Conservation (phyloP, 1,284 basidiomycete genomes). For the Pseudozyma pruni region DNA sequence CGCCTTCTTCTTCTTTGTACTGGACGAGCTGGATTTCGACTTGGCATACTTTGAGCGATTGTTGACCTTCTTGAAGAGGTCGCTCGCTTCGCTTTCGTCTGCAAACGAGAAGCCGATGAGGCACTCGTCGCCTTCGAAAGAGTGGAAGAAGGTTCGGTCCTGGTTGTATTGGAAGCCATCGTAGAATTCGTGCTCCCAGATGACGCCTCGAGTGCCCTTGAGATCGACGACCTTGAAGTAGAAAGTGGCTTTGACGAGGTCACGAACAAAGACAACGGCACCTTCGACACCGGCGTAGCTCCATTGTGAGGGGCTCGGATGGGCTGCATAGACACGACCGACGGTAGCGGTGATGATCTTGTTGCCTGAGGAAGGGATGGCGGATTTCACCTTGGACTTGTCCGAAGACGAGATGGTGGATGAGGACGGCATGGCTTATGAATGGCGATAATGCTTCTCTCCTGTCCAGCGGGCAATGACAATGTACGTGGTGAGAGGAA, state of each 20-base stretch:
- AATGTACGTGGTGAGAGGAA: slow-evolving; percentile 59
- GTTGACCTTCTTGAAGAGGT: slow-evolving; percentile 88
- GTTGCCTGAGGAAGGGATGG: slow-evolving; percentile 59
- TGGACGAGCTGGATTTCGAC: slow-evolving; percentile 47
- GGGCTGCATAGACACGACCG: slow-evolving; percentile 63
- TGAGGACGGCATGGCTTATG: slow-evolving; percentile 58
- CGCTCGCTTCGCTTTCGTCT: slow-evolving; percentile 85
- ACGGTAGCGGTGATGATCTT: slow-evolving; percentile 67
- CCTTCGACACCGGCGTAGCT: slow-evolving; percentile 63
- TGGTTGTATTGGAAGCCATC: slow-evolving; percentile 83
- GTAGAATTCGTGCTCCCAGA: slow-evolving; percentile 95
- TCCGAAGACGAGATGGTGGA: slow-evolving; percentile 62
- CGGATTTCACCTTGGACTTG: slow-evolving; percentile 65
- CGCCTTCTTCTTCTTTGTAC: slow-evolving; percentile 70
- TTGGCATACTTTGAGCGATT: slow-evolving; percentile 75
- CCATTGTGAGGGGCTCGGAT: slow-evolving; percentile 53
- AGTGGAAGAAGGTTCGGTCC: slow-evolving; percentile 92
- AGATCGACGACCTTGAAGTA: slow-evolving; percentile 63
- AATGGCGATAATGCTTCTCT: slow-evolving; percentile 54
- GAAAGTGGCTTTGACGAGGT: slow-evolving; percentile 51
- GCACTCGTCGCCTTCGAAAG: slow-evolving; percentile 88
- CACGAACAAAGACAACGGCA: slow-evolving; percentile 62
- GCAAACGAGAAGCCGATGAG: slow-evolving; percentile 92
- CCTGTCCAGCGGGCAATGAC: slow-evolving; percentile 65
- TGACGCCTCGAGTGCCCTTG: slow-evolving; percentile 80